A percentile compares a stretch with the other conserved stretches of the same genome.
These are phyloP conservation scores for Trichoderma atroviride DNA, from an alignment of 2,329 filamentous ascomycete genomes.

Conservation along the genomic window DNA sequence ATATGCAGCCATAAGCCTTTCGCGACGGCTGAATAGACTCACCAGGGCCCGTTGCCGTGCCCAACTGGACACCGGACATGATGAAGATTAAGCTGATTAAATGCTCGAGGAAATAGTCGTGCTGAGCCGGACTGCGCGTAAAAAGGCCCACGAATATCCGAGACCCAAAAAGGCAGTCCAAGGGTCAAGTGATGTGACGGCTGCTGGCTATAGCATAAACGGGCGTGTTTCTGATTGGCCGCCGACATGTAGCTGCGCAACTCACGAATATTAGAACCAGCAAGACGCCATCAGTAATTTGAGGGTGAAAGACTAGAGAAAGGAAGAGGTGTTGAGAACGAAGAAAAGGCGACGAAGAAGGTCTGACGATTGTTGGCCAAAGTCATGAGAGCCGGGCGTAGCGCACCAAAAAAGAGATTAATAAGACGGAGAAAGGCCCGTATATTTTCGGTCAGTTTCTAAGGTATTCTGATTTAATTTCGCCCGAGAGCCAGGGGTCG, in stretches of 20 bases:
- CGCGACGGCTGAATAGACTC: constrained; percentile 32
- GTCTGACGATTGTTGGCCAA: constrained; percentile 3
- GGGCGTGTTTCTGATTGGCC: constrained; percentile 12
- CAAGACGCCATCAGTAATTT: not conserved
- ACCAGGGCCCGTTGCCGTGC: constrained; percentile 48
- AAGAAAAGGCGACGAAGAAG: not conserved
- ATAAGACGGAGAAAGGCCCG: constrained; percentile 9
- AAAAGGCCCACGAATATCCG: not conserved
- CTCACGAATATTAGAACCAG: not conserved
- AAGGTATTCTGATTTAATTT: not conserved
- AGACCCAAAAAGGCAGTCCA: not conserved
- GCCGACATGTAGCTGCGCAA: not conserved
- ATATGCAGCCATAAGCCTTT: not conserved
- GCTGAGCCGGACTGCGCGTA: not conserved
- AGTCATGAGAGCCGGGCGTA: constrained; percentile 10
- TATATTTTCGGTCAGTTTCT: not conserved
- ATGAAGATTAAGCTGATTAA: constrained; percentile 11
- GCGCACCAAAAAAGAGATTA: not conserved
- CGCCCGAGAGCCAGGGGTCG: not conserved
- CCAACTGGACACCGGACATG: constrained; percentile 34
- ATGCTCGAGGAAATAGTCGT: not conserved
- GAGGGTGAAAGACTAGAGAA: not conserved
- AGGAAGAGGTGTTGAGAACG: not conserved
- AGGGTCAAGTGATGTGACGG: not conserved
- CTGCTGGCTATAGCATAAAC: not conserved